These are phyloP conservation scores for Fusarium metavorans DNA, from an alignment of 2,329 filamentous ascomycete species.

Conservation along the genomic window DNA sequence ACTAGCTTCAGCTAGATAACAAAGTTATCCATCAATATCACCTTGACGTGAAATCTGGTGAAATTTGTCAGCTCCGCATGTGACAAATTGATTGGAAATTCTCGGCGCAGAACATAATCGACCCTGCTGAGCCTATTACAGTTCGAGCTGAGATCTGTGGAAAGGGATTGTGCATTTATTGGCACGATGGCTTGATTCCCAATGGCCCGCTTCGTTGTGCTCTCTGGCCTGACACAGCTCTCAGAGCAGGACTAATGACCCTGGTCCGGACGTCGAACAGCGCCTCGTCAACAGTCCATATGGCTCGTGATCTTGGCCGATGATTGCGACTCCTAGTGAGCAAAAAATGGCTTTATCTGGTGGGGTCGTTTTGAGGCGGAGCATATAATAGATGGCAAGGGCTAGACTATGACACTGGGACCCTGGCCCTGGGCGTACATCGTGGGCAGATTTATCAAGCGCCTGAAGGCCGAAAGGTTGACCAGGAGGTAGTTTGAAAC, in stretches of 20 bases:
- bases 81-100: neutral
- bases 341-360: no score
- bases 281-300: neutral
- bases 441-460: no score
- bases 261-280: neutral
- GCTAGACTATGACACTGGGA: no score
- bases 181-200: neutral
- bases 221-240: neutral
- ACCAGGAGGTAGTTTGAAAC: no score
- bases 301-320: no score
- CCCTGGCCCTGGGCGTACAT: no score
- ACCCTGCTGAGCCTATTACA: neutral
- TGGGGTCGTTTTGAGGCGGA: no score
- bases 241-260: neutral
- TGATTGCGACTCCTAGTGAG: no score
- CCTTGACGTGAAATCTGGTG: neutral
- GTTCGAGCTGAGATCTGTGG: neutral
- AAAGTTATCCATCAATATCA: neutral
- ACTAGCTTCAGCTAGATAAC: no score
- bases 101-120: neutral
- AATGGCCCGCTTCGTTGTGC: neutral
- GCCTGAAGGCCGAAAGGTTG: no score
- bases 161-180: neutral
- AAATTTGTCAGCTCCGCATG: neutral
- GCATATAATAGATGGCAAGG: no score